Percentiles rank a stretch among this genome's conserved stretches.
phyloP scores from a whole-genome alignment of 129 eudicot species.

The Gnaphalium uliginosum region DNA sequence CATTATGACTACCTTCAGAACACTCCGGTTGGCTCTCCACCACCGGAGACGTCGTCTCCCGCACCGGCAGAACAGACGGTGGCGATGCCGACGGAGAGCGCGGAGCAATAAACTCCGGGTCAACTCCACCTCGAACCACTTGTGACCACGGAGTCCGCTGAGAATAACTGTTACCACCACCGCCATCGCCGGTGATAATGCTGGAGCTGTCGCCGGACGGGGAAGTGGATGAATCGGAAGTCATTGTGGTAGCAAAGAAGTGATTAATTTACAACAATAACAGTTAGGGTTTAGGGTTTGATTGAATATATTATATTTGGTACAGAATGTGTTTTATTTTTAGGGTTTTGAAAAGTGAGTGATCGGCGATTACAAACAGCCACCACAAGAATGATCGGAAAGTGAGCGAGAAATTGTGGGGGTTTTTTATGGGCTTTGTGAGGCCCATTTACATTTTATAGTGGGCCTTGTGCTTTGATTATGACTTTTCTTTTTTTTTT shows the following conservation, averaged over 20 bases:
- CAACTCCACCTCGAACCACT: slow-evolving; percentile 50
- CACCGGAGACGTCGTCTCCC: not conserved
- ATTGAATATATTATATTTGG: not conserved
- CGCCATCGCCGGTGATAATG: slow-evolving; percentile 18
- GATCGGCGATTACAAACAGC: not conserved
- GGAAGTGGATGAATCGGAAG: slow-evolving; percentile 30
- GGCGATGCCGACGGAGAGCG: slow-evolving; percentile 16
- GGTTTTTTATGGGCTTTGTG: not conserved
- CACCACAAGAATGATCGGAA: not conserved
- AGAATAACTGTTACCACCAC: not conserved
- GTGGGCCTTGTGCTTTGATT: not conserved
- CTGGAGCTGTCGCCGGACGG: not conserved
- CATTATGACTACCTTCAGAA: slow-evolving; percentile 20
- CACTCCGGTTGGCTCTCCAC: slow-evolving; percentile 25
- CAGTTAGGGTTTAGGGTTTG: not conserved
- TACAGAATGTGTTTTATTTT: not conserved
- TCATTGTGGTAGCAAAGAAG: slow-evolving; percentile 5
- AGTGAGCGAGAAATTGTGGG: not conserved
- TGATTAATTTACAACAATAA: slow-evolving; percentile 2
- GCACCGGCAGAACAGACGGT: slow-evolving; percentile 8
- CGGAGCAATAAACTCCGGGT: slow-evolving; percentile 15
- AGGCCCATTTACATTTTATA: not conserved
- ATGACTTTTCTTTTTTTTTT: too few species aligned
- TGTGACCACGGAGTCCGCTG: slow-evolving; percentile 48
- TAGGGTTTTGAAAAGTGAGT: not conserved